Evolutionary conservation across 768 basidiomycete genomes (phyloP).

Genomic region (Lactarius akahatsu): DNA sequence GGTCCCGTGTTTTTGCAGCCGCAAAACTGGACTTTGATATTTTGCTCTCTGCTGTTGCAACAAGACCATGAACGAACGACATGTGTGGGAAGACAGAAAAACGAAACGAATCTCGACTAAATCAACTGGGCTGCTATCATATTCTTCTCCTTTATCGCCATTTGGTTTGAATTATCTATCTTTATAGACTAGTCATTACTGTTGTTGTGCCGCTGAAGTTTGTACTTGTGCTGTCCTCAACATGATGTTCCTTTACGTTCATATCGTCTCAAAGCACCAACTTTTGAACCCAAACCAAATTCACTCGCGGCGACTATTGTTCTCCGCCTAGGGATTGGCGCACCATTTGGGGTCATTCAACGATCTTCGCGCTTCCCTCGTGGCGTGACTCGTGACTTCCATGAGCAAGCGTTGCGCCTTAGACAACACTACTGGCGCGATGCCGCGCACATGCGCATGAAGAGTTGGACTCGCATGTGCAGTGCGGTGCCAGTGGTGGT

Average conservation of each 20-base stretch:
- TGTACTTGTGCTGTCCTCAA: not conserved
- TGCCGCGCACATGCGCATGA: no score
- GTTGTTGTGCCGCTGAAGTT: not conserved
- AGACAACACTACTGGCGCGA: no score
- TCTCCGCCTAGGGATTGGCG: not conserved
- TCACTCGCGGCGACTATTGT: no score
- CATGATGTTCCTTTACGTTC: not conserved
- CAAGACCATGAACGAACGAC: conserved; percentile 33
- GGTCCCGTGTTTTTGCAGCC: conserved; percentile 38
- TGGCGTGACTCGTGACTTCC: not conserved
- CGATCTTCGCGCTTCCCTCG: not conserved
- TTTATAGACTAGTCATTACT: conserved; percentile 15
- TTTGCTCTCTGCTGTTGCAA: conserved; percentile 55
- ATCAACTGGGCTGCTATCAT: not conserved
- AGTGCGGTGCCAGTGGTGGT: no score
- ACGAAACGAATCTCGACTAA: not conserved
- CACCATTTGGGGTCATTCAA: not conserved
- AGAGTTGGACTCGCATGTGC: no score
- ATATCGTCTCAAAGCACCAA: not conserved
- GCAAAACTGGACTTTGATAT: conserved; percentile 67
- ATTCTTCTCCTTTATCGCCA: not conserved
- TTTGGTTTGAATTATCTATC: not conserved
- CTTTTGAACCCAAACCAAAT: not conserved
- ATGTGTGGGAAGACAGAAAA: not conserved
- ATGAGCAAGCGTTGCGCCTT: not conserved